Base-by-base conservation (phyloP, 495 filamentous ascomycete genomes). In the Apodospora peruviana region DNA sequence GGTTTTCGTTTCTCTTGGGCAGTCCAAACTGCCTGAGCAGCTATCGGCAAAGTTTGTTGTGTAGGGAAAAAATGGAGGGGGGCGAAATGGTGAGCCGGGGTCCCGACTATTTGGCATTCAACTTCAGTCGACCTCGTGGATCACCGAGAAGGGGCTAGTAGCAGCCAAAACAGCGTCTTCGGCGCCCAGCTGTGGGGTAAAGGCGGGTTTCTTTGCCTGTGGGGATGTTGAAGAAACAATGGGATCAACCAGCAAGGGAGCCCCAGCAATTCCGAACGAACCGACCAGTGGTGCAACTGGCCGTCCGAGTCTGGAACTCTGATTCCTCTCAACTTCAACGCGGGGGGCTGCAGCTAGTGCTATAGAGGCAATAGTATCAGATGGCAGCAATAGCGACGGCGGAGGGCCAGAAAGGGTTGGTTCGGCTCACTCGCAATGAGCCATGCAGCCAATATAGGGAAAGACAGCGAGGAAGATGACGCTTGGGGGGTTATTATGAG, bases 171-270 rank as follows among this genome's bases (percentile, higher is more conserved):
- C 40, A 55, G 55, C 46, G 57, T 62, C 55, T 59, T 60, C 57
- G 59, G 57, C 52, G 61, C 37, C 37, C 44, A 47, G 51, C 51
- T 62, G 57, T 60, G 59, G 62, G 59, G 62, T 57, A 61, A 53
- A 49, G 53, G 41, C 20, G 34, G 24, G 5, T 24, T 34, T 49
- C 27, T 40, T 34, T 49, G 5, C 16, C 35, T n/a, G 47, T 39
- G 38, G 10, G 4, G 27, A 32, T 7, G 27, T 32, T 14, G 27
- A 14, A 36, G 40, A 42, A 25, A 18, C 40, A 23, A 24, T 41
- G 44, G 42, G 29, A 42, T 40, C 37, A 22, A 41, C 22, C 35
- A 43, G 41, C 48, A 49, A 45, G 45, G 56, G 52, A 36, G 27
- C 41, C 48, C 45, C 38, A 21, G 56, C 24, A 42, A 47, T 45